A percentile compares a stretch with the other conserved stretches of the same genome.
Evolutionary conservation across 129 eudicot genomes (phyloP).

Genomic region (Kitagawia praeruptora): DNA sequence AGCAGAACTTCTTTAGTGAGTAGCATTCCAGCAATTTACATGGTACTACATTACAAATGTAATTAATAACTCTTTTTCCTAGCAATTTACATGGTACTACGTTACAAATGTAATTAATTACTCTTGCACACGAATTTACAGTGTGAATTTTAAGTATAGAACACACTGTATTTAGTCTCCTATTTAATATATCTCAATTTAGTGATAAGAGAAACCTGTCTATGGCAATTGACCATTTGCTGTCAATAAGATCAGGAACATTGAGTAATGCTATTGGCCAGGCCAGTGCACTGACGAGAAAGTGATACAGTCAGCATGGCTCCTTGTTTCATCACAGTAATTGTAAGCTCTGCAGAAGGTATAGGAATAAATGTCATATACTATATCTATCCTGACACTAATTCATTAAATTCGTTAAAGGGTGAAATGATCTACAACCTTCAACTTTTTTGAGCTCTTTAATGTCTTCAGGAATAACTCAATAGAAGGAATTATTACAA

Average conservation of each 20-base stretch:
- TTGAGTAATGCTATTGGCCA: conserved; percentile 88
- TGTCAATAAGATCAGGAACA: conserved; percentile 74
- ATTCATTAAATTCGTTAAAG: conserved; percentile 12
- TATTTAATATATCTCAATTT: not conserved
- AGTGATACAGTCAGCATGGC: conserved; percentile 89
- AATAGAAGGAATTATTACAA: conserved; percentile 68
- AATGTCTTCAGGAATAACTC: conserved; percentile 51
- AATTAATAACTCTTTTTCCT: not conserved
- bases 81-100: not conserved
- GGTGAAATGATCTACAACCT: conserved; percentile 39
- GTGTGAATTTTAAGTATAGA: no score
- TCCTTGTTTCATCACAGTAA: conserved; percentile 77
- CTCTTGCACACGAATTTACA: not conserved
- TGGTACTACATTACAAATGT: no score
- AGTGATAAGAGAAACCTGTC: conserved; percentile 56
- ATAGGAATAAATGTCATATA: conserved; percentile 2
- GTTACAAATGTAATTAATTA: not conserved
- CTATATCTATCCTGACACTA: not conserved
- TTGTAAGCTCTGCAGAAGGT: conserved; percentile 61
- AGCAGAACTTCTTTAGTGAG: no score
- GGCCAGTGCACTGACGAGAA: conserved; percentile 79
- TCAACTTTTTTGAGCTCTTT: conserved; percentile 41
- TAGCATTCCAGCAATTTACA: no score
- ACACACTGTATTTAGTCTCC: not conserved
- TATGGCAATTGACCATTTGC: conserved; percentile 93